phyloP scores from a whole-genome alignment of 495 filamentous ascomycete species.

The Podospora appendiculata region DNA sequence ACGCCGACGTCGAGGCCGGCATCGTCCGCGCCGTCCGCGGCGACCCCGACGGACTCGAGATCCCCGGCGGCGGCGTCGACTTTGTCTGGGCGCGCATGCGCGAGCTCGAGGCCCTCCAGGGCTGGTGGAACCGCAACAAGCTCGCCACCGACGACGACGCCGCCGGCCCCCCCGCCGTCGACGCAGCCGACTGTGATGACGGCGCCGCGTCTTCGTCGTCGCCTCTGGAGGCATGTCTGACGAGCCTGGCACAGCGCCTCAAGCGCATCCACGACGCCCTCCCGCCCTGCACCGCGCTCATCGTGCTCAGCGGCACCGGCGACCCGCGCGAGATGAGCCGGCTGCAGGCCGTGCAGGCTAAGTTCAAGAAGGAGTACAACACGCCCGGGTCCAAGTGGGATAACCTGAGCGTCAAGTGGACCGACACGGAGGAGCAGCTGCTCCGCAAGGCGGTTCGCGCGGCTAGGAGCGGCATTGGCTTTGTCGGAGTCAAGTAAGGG shows the following conservation, averaged over 20 bases:
- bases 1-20: constrained; percentile 66
- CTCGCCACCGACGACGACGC: constrained; percentile 13
- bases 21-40: constrained; percentile 62
- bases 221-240: constrained; percentile 42
- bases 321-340: constrained; percentile 73
- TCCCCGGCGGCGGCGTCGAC: constrained; percentile 67
- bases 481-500: constrained; percentile 64
- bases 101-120: constrained; percentile 71
- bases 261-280: constrained; percentile 63
- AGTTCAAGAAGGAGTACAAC: constrained; percentile 69
- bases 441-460: constrained; percentile 59
- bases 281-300: constrained; percentile 75
- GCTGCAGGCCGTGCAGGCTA: constrained; percentile 63
- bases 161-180: constrained; percentile 6
- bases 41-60: constrained; percentile 51
- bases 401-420: constrained; percentile 81
- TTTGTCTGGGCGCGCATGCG: constrained; percentile 86
- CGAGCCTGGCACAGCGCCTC: constrained; percentile 47
- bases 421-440: constrained; percentile 75
- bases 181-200: neutral
- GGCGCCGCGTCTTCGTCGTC: constrained; percentile 21
- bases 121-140: constrained; percentile 67
- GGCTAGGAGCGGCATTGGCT: constrained; percentile 73
- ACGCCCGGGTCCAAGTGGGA: constrained; percentile 73
- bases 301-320: constrained; percentile 84